A percentile compares a stretch with the other conserved stretches of the same genome.
Conservation (phyloP, 1,284 basidiomycete genomes). For the Cryptococcus maquisensis region DNA sequence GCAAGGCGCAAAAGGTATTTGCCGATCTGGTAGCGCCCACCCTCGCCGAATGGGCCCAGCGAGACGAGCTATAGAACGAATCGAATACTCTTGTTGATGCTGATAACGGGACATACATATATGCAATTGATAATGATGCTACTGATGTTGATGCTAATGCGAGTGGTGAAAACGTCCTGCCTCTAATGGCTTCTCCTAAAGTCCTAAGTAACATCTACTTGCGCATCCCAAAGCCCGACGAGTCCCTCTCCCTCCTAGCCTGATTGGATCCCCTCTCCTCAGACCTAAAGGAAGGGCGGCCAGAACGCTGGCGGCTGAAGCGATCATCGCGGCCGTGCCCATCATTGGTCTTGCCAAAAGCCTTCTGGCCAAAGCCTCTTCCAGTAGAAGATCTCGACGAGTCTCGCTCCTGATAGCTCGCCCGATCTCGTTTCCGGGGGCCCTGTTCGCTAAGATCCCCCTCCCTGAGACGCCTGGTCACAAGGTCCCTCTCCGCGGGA, state of each 20-base stretch:
- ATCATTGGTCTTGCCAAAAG: background rate
- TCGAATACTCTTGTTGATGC: background rate
- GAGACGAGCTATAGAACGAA: background rate
- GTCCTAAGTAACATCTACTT: background rate
- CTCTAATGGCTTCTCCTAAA: background rate
- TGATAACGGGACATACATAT: background rate
- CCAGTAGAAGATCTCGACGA: background rate
- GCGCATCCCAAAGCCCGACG: background rate
- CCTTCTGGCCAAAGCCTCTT: background rate
- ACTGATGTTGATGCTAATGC: background rate
- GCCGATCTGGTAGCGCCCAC: background rate
- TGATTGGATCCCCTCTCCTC: too few species aligned
- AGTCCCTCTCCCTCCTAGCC: background rate
- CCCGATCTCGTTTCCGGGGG: too few species aligned
- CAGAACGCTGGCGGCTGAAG: background rate
- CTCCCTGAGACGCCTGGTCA: background rate
- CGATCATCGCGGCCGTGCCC: background rate
- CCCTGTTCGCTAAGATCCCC: background rate
- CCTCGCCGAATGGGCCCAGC: background rate
- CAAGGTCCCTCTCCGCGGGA: background rate
- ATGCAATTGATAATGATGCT: background rate
- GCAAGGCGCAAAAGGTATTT: background rate
- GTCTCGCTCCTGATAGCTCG: too few species aligned
- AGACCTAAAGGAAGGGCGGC: too few species aligned
- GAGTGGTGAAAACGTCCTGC: background rate